phyloP scores from a whole-genome alignment of 768 basidiomycete species.

The Russula earlei region DNA sequence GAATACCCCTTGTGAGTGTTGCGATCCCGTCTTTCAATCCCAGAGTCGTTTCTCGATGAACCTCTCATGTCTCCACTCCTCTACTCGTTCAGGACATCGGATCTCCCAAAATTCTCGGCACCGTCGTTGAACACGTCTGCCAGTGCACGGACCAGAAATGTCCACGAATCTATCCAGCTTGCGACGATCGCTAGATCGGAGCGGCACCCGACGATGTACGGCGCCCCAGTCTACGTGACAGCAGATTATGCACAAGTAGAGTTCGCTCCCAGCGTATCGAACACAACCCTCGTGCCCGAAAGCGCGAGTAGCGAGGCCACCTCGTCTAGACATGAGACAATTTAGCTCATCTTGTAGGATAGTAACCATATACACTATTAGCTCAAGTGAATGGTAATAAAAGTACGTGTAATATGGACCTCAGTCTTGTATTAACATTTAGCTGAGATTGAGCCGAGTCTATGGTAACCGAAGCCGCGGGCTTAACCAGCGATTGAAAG shows the following conservation, averaged over 20 bases:
- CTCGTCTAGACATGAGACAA: background rate
- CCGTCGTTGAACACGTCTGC: too few relatives aligned
- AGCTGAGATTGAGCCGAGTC: too few relatives aligned
- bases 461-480: too few relatives aligned
- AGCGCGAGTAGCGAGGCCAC: background rate
- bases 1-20: slow-evolving; percentile 5
- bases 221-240: background rate
- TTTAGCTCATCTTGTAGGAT: background rate
- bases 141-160: background rate
- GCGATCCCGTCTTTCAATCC: background rate
- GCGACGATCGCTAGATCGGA: background rate
- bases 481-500: too few relatives aligned
- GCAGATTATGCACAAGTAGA: background rate
- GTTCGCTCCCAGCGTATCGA: background rate
- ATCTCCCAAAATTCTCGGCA: background rate
- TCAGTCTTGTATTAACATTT: too few relatives aligned
- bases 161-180: background rate
- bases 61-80: background rate
- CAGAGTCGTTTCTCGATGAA: background rate
- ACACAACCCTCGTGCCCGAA: background rate
- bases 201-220: background rate
- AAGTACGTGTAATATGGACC: too few relatives aligned
- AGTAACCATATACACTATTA: too few relatives aligned
- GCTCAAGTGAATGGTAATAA: too few relatives aligned
- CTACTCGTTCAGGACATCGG: background rate